phyloP scores from a whole-genome alignment of 352 stramenopile species.

The Phytophthora cajani region DNA sequence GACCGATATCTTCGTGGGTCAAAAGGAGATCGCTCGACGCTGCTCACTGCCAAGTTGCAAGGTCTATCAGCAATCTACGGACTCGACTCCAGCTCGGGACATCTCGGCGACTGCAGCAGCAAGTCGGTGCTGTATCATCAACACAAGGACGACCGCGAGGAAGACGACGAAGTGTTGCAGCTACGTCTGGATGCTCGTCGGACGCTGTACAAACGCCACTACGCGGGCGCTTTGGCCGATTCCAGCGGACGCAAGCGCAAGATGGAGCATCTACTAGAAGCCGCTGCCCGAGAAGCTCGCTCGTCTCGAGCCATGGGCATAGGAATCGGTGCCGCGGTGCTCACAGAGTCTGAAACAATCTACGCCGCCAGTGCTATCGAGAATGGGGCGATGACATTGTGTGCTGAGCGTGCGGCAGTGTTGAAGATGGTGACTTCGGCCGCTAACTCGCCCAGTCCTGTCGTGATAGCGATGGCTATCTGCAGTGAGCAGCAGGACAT shows the following conservation, averaged over 20 bases:
- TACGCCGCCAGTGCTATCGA: conserved; percentile 49
- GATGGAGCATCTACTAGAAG: conserved; percentile 63
- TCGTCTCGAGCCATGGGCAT: conserved; percentile 35
- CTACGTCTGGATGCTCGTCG: conserved; percentile 47
- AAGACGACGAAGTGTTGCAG: conserved; percentile 32
- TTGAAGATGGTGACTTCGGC: conserved; percentile 51
- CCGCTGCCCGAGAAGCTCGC: conserved; percentile 42
- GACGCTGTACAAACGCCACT: conserved; percentile 61
- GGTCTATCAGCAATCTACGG: conserved; percentile 43
- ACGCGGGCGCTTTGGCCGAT: conserved; percentile 39
- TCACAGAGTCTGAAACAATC: conserved; percentile 57
- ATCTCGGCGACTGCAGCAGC: conserved; percentile 35
- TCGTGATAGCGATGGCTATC: conserved; percentile 60
- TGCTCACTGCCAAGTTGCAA: conserved; percentile 42
- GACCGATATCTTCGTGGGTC: conserved; percentile 16
- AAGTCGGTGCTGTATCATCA: conserved; percentile 19
- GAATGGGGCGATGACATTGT: conserved; percentile 50
- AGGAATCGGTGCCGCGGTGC: conserved; percentile 56
- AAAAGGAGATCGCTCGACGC: conserved; percentile 21
- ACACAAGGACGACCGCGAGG: conserved; percentile 8
- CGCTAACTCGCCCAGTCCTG: conserved; percentile 6
- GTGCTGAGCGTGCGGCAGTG: conserved; percentile 61
- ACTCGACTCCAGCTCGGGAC: conserved; percentile 29
- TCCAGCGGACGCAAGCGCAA: conserved; percentile 42
- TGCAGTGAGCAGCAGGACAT: conserved; percentile 58